Evolutionary conservation across 306 rosid genomes (phyloP), one percentile per base, ranked within the genome.

Genomic region (Quercus engelmannii): DNA sequence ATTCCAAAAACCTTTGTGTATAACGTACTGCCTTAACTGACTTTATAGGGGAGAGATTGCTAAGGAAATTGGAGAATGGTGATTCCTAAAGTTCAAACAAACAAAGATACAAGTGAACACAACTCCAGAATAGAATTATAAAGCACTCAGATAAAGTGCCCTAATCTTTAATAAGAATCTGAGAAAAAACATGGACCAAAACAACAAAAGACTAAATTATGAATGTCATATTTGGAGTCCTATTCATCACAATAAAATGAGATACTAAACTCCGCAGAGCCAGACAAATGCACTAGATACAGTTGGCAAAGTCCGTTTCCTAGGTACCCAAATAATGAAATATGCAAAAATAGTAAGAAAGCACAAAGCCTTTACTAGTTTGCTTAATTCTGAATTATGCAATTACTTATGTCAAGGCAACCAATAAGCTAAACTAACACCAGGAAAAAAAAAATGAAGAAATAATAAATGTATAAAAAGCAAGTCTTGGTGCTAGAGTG

Each of bases 21-120:
- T 23, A 73, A 67, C 43, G 13, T 0, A 1, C 35, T 4, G 30
- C 23, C n/a, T 58, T 74, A 1, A 5, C 43, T 0, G 77, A 78
- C 54, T 51, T 14, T 76, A 83, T 58, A 8, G 83, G 83, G 21
- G 78, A 69, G 25, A 70, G 74, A 59, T 21, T 74, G 76, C 80
- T 52, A 59, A 69, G 21, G 77, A 17, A 79, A 83, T 69, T 41
- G 46, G 69, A 57, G 70, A 74, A 69, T 4, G 74, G 76, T 10
- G 83, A 74, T 25, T 79, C 80, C 83, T 75, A 58, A 61, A 70
- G 18, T 62, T 74, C n/a, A 78, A 20, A 72, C 5, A 33, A 10
- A 19, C 25, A 67, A 67, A 67, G 7, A 28, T 33, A 17, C 20
- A 19, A 49, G 33, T 31, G 25, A 41, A 30, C 46, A 41, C 25